Conservation (phyloP, 495 filamentous ascomycete genomes). For the Corynascus novoguineensis region DNA sequence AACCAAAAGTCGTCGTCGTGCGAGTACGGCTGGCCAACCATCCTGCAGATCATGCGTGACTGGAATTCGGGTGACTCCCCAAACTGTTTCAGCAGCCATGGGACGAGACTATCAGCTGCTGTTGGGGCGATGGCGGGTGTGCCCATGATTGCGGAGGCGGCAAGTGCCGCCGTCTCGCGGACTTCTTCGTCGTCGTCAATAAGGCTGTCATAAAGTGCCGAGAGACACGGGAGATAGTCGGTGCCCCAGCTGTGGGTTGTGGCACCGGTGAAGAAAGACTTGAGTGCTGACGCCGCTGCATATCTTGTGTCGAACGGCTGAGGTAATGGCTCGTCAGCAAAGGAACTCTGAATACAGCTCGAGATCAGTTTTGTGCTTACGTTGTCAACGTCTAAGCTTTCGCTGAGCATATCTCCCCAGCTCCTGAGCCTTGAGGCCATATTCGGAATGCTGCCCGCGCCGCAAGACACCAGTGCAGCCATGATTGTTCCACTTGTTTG, state of each 20-base stretch:
- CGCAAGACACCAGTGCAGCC: slow-evolving; percentile 21
- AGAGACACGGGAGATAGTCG: slow-evolving; percentile 42
- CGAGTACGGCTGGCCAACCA: slow-evolving; percentile 30
- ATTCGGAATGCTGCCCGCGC: not conserved
- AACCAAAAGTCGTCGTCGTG: slow-evolving; percentile 10
- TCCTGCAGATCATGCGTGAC: slow-evolving; percentile 29
- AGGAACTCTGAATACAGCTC: not conserved
- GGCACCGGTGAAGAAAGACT: slow-evolving; percentile 27
- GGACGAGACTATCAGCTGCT: slow-evolving; percentile 34
- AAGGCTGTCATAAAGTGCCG: slow-evolving; percentile 51
- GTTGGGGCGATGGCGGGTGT: slow-evolving; percentile 35
- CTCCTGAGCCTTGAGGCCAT: slow-evolving; percentile 26
- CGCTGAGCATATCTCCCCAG: slow-evolving; percentile 43
- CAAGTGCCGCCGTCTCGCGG: slow-evolving; percentile 55
- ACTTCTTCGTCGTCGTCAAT: slow-evolving; percentile 92
- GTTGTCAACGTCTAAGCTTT: slow-evolving; percentile 39
- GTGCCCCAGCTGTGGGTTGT: not conserved
- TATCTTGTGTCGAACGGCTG: slow-evolving; percentile 63
- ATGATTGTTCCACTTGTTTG: slow-evolving; percentile 41
- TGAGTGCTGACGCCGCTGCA: slow-evolving; percentile 46
- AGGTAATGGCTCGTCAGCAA: not conserved
- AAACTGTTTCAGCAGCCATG: slow-evolving; percentile 31
- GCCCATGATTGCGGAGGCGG: slow-evolving; percentile 37
- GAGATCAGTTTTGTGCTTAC: slow-evolving; percentile 27
- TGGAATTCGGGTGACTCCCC: slow-evolving; percentile 26